Evolutionary conservation across 2,329 filamentous ascomycete genomes (phyloP).

Genomic region (Cryphonectria radicalis): DNA sequence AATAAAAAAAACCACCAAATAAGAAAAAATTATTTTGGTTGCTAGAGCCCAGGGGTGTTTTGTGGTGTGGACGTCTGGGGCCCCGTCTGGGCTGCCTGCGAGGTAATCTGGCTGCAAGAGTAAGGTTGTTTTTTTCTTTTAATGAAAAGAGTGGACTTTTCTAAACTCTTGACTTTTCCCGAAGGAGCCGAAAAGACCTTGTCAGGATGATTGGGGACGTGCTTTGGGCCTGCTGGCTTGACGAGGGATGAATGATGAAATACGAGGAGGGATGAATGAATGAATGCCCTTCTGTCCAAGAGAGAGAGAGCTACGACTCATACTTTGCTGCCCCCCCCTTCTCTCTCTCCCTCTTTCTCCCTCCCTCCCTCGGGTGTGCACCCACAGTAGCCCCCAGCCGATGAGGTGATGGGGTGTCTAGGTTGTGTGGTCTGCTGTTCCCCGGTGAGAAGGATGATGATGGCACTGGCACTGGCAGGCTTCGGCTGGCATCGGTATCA

Average conservation of each 20-base stretch:
- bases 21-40: neutral
- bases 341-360: neutral
- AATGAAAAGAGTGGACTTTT: slow-evolving; percentile 3
- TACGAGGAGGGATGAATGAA: neutral
- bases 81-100: slow-evolving; percentile 5
- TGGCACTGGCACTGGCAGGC: neutral
- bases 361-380: neutral
- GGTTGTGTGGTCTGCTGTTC: neutral
- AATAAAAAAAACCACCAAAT: neutral
- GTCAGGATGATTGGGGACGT: neutral
- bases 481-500: slow-evolving; percentile 11
- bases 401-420: slow-evolving; percentile 8
- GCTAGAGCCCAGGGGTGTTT: neutral
- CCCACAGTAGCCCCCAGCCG: neutral
- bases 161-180: neutral
- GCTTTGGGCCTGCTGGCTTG: neutral
- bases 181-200: slow-evolving; percentile 3
- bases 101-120: slow-evolving; percentile 6
- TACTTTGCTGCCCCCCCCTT: neutral
- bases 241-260: neutral
- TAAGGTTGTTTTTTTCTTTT: neutral
- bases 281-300: neutral
- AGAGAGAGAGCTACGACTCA: neutral
- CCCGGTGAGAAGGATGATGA: neutral
- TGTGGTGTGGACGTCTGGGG: neutral